Evolutionary conservation across 2,329 filamentous ascomycete species (phyloP).

Genomic region (Ophiostoma angusticollis): DNA sequence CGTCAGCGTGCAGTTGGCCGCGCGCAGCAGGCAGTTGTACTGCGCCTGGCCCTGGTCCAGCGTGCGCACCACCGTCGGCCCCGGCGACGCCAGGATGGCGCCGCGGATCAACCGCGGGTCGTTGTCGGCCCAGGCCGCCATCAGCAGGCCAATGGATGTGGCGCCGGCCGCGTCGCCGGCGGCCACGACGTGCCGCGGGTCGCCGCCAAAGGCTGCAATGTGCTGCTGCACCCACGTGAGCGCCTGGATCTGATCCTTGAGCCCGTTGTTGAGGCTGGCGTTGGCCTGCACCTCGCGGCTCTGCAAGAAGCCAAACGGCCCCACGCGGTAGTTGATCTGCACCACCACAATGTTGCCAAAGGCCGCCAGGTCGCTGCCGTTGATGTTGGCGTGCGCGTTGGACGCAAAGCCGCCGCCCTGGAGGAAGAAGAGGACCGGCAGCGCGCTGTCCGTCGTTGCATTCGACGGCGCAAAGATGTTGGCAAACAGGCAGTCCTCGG

Average conservation of each 20-base stretch:
- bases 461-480: constrained; percentile 48
- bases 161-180: constrained; percentile 59
- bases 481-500: constrained; percentile 59
- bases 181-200: constrained; percentile 53
- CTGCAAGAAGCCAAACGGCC: constrained; percentile 58
- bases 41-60: constrained; percentile 16
- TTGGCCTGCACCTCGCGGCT: constrained; percentile 46
- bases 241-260: constrained; percentile 54
- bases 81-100: constrained; percentile 31
- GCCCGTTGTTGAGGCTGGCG: constrained; percentile 31
- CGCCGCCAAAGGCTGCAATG: constrained; percentile 51
- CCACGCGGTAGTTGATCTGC: constrained; percentile 65
- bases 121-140: constrained; percentile 40
- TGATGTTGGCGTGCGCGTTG: constrained; percentile 32
- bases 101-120: constrained; percentile 34
- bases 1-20: constrained; percentile 12
- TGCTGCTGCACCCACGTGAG: constrained; percentile 56
- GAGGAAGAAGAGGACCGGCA: constrained; percentile 25
- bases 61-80: constrained; percentile 10
- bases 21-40: constrained; percentile 10
- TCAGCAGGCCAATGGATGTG: constrained; percentile 48
- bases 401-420: constrained; percentile 42
- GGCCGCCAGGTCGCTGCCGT: constrained; percentile 47
- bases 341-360: constrained; percentile 40
- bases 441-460: constrained; percentile 30